Evolutionary conservation across 805 yeast genomes (phyloP).

Genomic region (Starmerella apicola): DNA sequence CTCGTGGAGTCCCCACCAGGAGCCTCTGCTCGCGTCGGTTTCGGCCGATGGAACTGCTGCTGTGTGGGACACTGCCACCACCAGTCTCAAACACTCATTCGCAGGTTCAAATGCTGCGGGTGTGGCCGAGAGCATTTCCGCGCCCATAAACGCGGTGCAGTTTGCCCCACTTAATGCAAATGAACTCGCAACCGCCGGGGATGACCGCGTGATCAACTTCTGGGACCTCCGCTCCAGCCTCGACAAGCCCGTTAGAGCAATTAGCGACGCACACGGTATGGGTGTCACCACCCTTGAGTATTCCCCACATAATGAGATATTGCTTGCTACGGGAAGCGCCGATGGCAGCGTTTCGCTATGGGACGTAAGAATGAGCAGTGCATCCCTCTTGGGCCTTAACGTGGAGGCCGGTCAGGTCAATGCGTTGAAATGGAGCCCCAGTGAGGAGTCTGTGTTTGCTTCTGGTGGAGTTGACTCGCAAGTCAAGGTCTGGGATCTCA

Average conservation of each 20-base stretch:
- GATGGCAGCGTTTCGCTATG: slow-evolving; percentile 63
- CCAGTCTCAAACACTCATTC: slow-evolving; percentile 38
- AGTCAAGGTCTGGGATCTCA: slow-evolving; percentile 63
- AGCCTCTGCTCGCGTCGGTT: slow-evolving; percentile 43
- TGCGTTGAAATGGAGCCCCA: slow-evolving; percentile 43
- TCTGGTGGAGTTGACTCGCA: slow-evolving; percentile 57
- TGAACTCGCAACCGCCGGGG: slow-evolving; percentile 63
- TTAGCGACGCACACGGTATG: slow-evolving; percentile 40
- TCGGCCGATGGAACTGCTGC: slow-evolving; percentile 58
- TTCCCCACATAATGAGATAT: slow-evolving; percentile 39
- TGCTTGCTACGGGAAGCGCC: slow-evolving; percentile 66
- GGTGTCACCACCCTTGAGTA: slow-evolving; percentile 61
- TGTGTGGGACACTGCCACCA: slow-evolving; percentile 42
- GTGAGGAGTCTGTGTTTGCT: slow-evolving; percentile 40
- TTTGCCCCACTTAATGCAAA: slow-evolving; percentile 46
- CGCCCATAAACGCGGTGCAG: slow-evolving; percentile 50
- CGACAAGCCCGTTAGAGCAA: slow-evolving; percentile 5
- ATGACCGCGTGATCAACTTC: slow-evolving; percentile 56
- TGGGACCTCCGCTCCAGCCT: slow-evolving; percentile 35
- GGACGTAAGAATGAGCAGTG: slow-evolving; percentile 54
- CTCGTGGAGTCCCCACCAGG: slow-evolving; percentile 44
- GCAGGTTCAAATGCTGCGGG: slow-evolving; percentile 51
- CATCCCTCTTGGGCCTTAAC: slow-evolving; percentile 49
- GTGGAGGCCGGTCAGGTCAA: slow-evolving; percentile 53
- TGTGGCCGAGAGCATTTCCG: slow-evolving; percentile 34